Conservation (phyloP, 2,329 filamentous ascomycete genomes). For the Calonectria hongkongensis region DNA sequence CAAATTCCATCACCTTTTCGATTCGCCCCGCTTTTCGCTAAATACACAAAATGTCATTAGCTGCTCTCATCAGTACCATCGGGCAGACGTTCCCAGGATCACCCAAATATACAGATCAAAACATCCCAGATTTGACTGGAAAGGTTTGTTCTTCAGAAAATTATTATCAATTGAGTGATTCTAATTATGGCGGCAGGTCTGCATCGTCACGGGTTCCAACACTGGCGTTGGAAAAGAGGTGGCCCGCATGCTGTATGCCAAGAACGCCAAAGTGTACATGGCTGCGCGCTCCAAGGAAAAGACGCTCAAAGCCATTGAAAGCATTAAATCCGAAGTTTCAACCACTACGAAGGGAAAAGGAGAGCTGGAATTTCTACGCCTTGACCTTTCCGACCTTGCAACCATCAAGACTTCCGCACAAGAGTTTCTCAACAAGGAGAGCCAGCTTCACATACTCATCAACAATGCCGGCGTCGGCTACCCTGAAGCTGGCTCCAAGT, state of each 20-base stretch:
- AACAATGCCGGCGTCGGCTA: constrained; percentile 66
- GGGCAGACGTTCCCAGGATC: constrained; percentile 16
- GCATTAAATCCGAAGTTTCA: constrained; percentile 61
- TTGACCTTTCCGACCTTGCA: constrained; percentile 62
- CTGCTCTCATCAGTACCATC: constrained; percentile 21
- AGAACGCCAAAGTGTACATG: constrained; percentile 73
- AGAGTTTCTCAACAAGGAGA: constrained; percentile 50
- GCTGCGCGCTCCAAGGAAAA: constrained; percentile 67
- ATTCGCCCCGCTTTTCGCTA: not conserved
- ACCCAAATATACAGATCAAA: constrained; percentile 32
- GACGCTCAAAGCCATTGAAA: constrained; percentile 64
- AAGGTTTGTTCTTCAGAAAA: not conserved
- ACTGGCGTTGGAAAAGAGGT: constrained; percentile 70
- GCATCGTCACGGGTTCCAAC: constrained; percentile 68
- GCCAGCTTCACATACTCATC: constrained; percentile 60
- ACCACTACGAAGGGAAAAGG: constrained; percentile 60
- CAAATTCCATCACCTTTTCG: not conserved
- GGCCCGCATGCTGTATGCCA: constrained; percentile 70
- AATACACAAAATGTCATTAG: constrained; percentile 6
- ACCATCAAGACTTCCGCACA: constrained; percentile 49
- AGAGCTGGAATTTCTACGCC: constrained; percentile 62
- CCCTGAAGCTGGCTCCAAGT: constrained; percentile 60
- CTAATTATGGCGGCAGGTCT: constrained; percentile 59
- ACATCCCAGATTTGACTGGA: constrained; percentile 29
- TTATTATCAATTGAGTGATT: too few species aligned